Conservation (phyloP, 2,329 filamentous ascomycete genomes). For the Penicillium italicum region DNA sequence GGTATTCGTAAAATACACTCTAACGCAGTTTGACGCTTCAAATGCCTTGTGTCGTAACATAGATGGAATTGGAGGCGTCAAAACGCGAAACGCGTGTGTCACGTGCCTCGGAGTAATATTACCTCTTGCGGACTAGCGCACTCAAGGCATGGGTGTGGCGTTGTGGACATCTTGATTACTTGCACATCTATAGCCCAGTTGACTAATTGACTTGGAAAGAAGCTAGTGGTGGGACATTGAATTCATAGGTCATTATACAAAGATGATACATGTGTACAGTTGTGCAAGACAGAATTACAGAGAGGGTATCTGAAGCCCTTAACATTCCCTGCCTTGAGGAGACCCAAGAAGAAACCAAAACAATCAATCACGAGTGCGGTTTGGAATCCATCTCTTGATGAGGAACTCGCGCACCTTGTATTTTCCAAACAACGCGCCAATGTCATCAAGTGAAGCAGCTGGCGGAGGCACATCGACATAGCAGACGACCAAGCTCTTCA, state of each 20-base stretch:
- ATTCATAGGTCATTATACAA: neutral
- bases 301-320: constrained; percentile 25
- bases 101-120: constrained; percentile 32
- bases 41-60: neutral
- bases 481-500: constrained; percentile 82
- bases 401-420: constrained; percentile 80
- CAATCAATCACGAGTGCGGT: constrained; percentile 63
- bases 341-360: neutral
- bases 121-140: constrained; percentile 19
- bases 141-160: neutral
- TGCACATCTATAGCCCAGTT: neutral
- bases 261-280: neutral
- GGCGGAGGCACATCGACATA: constrained; percentile 89
- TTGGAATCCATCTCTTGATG: constrained; percentile 78
- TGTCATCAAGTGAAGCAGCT: constrained; percentile 46
- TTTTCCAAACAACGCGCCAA: constrained; percentile 60
- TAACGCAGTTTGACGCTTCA: neutral
- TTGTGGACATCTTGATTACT: neutral
- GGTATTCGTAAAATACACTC: neutral
- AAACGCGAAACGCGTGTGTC: constrained; percentile 28
- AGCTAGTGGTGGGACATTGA: neutral
- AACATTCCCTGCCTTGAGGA: neutral
- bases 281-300: neutral
- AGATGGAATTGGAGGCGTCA: neutral
- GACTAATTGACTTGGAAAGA: neutral